Evolutionary conservation across 1,284 basidiomycete genomes (phyloP).

Genomic region (Fomitopsis betulina): DNA sequence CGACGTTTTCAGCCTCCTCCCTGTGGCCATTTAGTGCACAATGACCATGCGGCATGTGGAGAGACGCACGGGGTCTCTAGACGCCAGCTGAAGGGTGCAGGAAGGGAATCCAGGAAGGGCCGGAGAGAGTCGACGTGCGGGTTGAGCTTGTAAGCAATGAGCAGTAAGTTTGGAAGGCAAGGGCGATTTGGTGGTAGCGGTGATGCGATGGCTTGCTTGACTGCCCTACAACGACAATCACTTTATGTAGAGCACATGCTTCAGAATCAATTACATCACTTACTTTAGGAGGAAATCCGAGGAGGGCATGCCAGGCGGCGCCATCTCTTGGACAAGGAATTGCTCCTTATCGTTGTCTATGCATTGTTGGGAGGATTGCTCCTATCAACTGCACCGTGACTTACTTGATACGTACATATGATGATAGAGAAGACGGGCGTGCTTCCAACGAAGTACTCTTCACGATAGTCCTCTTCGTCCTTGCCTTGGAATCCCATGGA

Average conservation of each 20-base stretch:
- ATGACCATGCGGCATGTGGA: too few species aligned
- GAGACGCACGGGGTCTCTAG: constrained; percentile 26
- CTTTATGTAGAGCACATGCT: background rate
- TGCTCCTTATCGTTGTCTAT: constrained; percentile 20
- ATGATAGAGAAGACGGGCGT: constrained; percentile 20
- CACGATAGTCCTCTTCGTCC: background rate
- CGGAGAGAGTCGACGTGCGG: constrained; percentile 24
- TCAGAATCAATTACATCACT: background rate
- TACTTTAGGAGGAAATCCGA: constrained; percentile 27
- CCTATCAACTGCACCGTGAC: constrained; percentile 7
- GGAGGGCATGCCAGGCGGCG: constrained; percentile 21
- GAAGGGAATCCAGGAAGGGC: constrained; percentile 35
- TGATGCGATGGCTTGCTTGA: constrained; percentile 29
- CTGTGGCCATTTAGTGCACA: constrained; percentile 2
- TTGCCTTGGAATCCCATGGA: constrained; percentile 13
- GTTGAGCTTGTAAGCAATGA: constrained; percentile 29
- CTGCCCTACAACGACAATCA: constrained; percentile 14
- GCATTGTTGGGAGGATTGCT: background rate
- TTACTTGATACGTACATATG: constrained; percentile 27
- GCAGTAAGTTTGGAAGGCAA: constrained; percentile 27
- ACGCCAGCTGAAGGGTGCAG: constrained; percentile 31
- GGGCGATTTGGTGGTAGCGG: constrained; percentile 29
- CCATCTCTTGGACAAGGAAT: constrained; percentile 14
- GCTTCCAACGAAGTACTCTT: constrained; percentile 14
- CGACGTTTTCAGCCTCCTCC: constrained; percentile 28